Evolutionary conservation across 2,329 filamentous ascomycete genomes (phyloP), one percentile per base, ranked within the genome.

Genomic region (Fusarium chlamydosporum): DNA sequence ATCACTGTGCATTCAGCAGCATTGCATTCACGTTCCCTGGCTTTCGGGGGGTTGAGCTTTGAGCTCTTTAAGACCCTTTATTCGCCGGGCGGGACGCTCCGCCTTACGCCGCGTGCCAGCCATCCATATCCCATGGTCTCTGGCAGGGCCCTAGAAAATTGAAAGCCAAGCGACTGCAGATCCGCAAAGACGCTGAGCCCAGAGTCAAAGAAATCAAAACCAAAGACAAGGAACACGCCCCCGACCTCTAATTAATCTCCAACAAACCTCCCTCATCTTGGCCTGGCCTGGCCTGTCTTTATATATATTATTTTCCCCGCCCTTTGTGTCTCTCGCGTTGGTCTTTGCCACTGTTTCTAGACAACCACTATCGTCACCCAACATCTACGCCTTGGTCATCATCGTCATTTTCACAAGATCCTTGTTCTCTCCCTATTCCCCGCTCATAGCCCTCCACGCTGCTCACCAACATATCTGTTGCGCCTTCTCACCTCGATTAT

Each of bases 341-440:
- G 40, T 48, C 45, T 38, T 56, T 50, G 53, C 48, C 41, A 34
- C 35, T 59, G 38, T 31, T 53, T 56, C 52, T 54, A 50, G 48
- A 48, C 31, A 41, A 46, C 37, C 48, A 31, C 54, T 56, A 48
- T 35, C 56, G 54, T 68, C 53, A 51, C 52, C 56, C 47, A 70
- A 65, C 68, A 48, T 29, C 7, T 47, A 46, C 23, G 42, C 54
- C 64, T 70, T 68, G 67, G 63, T 71, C 60, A 70, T 68, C 64
- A 62, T 71, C 68, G 68, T 71, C 68, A 70, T 70, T 66, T 70
- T 59, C 48, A 46, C 56, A 56, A 68, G 56, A 70, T 70, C 68
- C 68, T 70, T 69, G 59, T 51, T 72, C 56, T 58, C 52, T 57
- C 50, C 55, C 35, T 50, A 55, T 55, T 54, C 71, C 62, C 66